Base-by-base conservation (phyloP, 2,329 filamentous ascomycete genomes). In the Colletotrichum sp. region DNA sequence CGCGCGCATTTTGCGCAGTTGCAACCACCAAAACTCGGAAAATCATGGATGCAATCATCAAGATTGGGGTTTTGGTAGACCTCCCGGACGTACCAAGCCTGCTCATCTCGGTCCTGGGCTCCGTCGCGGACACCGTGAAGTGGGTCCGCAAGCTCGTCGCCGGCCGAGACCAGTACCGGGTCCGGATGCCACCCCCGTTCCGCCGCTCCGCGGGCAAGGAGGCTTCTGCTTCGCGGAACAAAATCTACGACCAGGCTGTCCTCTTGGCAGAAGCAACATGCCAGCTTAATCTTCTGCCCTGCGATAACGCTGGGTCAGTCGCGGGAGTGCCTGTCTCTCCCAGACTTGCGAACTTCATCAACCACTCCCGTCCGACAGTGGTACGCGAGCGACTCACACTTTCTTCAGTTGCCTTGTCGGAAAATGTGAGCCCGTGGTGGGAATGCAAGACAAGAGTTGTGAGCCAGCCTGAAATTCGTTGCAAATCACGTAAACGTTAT, bases 301-400 rank as follows among this genome's bases (percentile, higher is more conserved):
- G 26, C 59, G 16, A 24, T 8, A 21, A 21, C 0, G 0, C 39
- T 0, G 39, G 5, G 9, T 49, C 39, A n/a, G 39, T 3, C 9
- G 2, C 0, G 39, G 10, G 10, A 52, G n/a, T 21, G 10, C 6
- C 44, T 5, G 10, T 0, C 10, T 21, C 0, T 52, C 0, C 44
- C 44, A 21, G 0, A 28, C 13, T 63, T 21, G 28, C n/a, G 0
- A 1, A 4, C 59, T 6, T 63, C 59, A 21, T 21, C 28, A 21
- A 10, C n/a, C 9, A 34, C 18, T n/a, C 59, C 8, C n/a, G 28
- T 6, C 59, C 59, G 32, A 32, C 59, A 0, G 16, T 32, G 15
- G 59, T 63, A 21, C 30, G 59, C 5, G 30, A 30, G 3, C 30
- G 18, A 1, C 28, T 63, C 59, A 36, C 59, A 36, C 28, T 63